Evolutionary conservation across 306 rosid species (phyloP), one percentile per base, ranked within the genome.

Genomic region (Malus orientalis): DNA sequence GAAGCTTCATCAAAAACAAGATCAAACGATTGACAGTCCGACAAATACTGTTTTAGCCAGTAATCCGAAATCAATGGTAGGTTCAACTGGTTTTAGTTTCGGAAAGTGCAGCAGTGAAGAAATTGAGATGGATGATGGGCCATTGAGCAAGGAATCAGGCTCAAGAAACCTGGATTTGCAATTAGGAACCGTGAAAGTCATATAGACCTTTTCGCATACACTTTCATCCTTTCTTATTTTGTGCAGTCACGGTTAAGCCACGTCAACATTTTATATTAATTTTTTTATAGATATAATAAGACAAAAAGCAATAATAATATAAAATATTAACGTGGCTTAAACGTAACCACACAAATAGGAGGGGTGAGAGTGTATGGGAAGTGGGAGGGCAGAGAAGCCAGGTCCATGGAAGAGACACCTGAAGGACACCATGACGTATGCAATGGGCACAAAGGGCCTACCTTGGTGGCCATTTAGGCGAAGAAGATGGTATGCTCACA

Each of bases 41-140:
- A 83, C 83, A 95, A 95, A 82, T 90, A 95, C 87, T 92, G 96
- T 83, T 89, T 89, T 91, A 78, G 99, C 99, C 75, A 90, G 88
- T 86, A 90, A 82, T 89, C 96, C 82, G 86, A 92, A 92, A 90
- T 95, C 97, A 84, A 88, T 80, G 79, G 85, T 58, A 73, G 89
- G 85, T 82, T 87, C 97, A 84, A 85, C 90, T 72, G 96, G 88
- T 83, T 91, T 92, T 77, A 81, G 74, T 76, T 91, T 85, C 75
- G 97, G 97, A 89, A 92, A 87, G 82, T 89, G 96, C 97, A 95
- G 74, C 49, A 97, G 99, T 38, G 99, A 95, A 84, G 93, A 92
- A 86, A 95, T 87, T 81, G 88, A 88, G 87, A 95, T 90, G 91
- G 99, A 90, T 67, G 99, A 92, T 79, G 97, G 99, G 74, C 99